Base-by-base conservation (phyloP, 2,329 filamentous ascomycete species). In the Bertia moriformis region DNA sequence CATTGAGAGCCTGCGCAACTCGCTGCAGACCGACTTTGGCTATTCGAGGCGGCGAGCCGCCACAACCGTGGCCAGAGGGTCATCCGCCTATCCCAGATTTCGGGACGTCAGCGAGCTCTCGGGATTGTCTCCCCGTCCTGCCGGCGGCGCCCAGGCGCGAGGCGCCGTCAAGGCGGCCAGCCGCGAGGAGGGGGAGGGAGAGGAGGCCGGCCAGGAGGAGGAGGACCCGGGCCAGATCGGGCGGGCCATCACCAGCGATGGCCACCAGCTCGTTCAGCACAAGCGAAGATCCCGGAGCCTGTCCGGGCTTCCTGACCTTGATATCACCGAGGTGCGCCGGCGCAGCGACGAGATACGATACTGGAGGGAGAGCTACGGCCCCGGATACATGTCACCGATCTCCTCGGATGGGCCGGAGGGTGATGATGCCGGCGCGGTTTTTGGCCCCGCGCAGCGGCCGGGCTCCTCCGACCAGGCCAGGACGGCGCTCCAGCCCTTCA, bases 321-420 rank as follows among this genome's bases (percentile, higher is more conserved):
- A 47, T 14, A 53, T 56, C 17, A 46, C 45, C 2, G 54, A 55
- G 30, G 42, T 53, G 3, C 65, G 73, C 33, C 65, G 72, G 24
- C 66, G 73, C 19, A 78, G 72, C 49, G 72, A 75, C 40, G 75
- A 80, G 51, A 76, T 78, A 29, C 67, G 71, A 12, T 74, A 73
- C 48, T 78, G 74, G 73, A 64, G 75, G 43, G 67, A 72, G 48
- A 78, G 73, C 44, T 73, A 74, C 44, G 67, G 66, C 36, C 63
- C 62, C 1, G 63, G 61, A 1, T 58, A 67, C 38, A 50, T 66
- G 40, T 74, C 71, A 4, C 69, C 70, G 0, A 53, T 67, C 20
- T 68, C 69, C 3, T 71, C 69, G 2, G 54, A 58, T 33, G 54
- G 53, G 15, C 57, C 60, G n/a, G 59, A 63, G 18, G 50, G 48